phyloP scores from a whole-genome alignment of 768 basidiomycete genomes.

The Mrakia hoshinonis region DNA sequence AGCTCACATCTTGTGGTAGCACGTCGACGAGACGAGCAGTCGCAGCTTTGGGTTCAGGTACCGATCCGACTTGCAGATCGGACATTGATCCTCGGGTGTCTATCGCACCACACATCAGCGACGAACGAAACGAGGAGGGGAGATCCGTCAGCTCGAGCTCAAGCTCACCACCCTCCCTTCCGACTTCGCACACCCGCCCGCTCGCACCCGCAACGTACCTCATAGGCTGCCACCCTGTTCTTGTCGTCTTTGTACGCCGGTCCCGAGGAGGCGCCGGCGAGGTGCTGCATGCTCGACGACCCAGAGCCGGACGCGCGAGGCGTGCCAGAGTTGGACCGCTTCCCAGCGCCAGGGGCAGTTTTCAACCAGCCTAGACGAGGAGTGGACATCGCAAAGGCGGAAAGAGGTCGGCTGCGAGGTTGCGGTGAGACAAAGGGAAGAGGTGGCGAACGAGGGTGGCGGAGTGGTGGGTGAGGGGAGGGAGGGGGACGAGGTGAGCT shows the following conservation, averaged over 20 bases:
- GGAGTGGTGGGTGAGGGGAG: no score
- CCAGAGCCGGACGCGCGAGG: neutral
- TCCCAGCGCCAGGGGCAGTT: neutral
- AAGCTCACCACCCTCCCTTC: conserved; percentile 1
- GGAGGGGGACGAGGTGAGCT: no score
- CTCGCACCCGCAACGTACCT: neutral
- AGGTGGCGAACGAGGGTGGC: no score
- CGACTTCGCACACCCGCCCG: neutral
- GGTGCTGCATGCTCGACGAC: neutral
- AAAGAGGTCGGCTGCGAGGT: no score
- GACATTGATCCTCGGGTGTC: conserved; percentile 71
- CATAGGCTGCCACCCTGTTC: conserved; percentile 11
- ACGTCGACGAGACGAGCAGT: conserved; percentile 76
- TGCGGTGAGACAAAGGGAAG: no score
- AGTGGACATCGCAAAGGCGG: neutral
- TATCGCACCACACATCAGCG: neutral
- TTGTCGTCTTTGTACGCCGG: conserved; percentile 21
- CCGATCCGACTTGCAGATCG: conserved; percentile 91
- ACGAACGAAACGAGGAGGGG: neutral
- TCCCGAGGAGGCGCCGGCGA: neutral
- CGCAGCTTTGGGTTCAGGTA: conserved; percentile 91
- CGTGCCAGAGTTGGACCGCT: neutral
- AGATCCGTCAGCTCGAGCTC: neutral
- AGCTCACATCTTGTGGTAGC: conserved; percentile 92
- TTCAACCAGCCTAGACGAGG: conserved; percentile 28